Conservation (phyloP, 768 basidiomycete species). For the Auricularia heimuer region DNA sequence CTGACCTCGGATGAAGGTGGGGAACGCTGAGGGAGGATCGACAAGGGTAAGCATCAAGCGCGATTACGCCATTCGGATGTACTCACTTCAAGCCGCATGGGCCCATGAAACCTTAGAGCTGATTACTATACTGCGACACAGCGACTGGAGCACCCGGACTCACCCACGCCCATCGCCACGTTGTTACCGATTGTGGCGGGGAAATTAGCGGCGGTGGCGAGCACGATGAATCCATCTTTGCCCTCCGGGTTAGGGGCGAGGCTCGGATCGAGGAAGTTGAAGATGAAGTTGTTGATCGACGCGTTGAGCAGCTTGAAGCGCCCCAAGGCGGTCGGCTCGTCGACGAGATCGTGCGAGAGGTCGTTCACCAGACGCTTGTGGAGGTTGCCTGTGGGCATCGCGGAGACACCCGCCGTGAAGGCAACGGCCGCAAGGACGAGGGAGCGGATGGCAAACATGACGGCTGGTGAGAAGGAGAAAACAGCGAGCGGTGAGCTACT, state of each 20-base stretch:
- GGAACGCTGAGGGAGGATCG: background rate
- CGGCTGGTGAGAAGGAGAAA: background rate
- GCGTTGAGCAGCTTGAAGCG: slow-evolving; percentile 1
- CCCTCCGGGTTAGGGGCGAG: background rate
- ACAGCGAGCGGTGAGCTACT: background rate
- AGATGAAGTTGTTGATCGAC: background rate
- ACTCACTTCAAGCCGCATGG: background rate
- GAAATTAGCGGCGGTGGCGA: background rate
- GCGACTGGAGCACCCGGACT: background rate
- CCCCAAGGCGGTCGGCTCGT: background rate
- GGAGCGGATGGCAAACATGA: background rate
- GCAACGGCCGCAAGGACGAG: background rate
- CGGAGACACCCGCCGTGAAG: background rate
- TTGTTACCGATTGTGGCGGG: background rate
- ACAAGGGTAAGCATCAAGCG: background rate
- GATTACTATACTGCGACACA: background rate
- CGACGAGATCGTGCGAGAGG: background rate
- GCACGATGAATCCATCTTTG: background rate
- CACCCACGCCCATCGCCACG: background rate
- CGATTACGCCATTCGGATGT: background rate
- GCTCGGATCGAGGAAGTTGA: background rate
- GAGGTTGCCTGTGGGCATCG: background rate
- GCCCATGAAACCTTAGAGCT: background rate
- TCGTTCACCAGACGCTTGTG: background rate
- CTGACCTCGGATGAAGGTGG: background rate